These are phyloP conservation scores for Psidium guajava DNA, from an alignment of 345 rosid genomes.

Conservation along the genomic window DNA sequence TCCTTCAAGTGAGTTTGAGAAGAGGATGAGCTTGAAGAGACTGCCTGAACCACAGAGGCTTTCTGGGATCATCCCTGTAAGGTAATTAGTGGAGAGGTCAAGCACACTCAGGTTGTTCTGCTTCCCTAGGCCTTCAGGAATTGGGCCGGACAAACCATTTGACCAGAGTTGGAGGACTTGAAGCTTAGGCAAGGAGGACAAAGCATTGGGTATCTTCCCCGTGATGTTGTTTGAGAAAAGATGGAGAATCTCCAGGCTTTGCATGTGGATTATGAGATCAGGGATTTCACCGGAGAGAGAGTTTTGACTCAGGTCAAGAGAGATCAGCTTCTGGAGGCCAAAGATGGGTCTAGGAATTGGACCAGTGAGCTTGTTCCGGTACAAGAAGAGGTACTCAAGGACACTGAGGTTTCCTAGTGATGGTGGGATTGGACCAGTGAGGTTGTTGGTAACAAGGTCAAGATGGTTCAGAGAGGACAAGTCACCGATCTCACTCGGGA, in stretches of 20 bases:
- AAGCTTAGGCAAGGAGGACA: slow-evolving; percentile 59
- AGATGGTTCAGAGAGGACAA: slow-evolving; percentile 53
- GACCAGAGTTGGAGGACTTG: slow-evolving; percentile 91
- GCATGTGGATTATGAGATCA: slow-evolving; percentile 32
- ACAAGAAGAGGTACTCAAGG: slow-evolving; percentile 63
- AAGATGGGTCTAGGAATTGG: slow-evolving; percentile 46
- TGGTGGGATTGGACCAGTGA: slow-evolving; percentile 59
- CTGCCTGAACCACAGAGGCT: slow-evolving; percentile 51
- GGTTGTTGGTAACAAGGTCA: slow-evolving; percentile 85
- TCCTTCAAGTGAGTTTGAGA: slow-evolving; percentile 58
- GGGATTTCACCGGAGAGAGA: slow-evolving; percentile 65
- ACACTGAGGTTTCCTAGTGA: slow-evolving; percentile 45
- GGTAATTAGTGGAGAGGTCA: slow-evolving; percentile 79
- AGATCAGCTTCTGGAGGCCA: slow-evolving; percentile 36
- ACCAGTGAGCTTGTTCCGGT: slow-evolving; percentile 64
- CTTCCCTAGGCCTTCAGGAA: slow-evolving; percentile 65
- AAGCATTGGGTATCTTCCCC: slow-evolving; percentile 49
- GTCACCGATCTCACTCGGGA: slow-evolving; percentile 51
- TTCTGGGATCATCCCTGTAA: slow-evolving; percentile 59
- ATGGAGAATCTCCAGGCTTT: slow-evolving; percentile 69
- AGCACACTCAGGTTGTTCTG: slow-evolving; percentile 54
- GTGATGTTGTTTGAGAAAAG: slow-evolving; percentile 68
- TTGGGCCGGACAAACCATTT: slow-evolving; percentile 47
- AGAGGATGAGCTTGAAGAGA: slow-evolving; percentile 76
- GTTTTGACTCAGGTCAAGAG: slow-evolving; percentile 82